Base-by-base conservation (phyloP, 2,329 filamentous ascomycete species). In the Paecilomyces formosus region DNA sequence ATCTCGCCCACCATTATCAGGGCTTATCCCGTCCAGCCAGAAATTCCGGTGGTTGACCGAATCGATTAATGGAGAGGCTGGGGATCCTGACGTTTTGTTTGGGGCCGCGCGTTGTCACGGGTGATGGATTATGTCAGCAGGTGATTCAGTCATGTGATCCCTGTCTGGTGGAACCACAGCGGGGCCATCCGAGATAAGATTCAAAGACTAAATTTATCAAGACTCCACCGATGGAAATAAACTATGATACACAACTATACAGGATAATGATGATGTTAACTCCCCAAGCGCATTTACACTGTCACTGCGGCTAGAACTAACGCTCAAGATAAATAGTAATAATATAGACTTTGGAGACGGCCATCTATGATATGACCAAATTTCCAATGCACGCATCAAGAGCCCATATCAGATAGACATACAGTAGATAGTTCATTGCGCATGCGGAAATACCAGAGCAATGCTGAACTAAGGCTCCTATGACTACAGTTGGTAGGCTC, bases 21-120 rank as follows among this genome's bases (percentile, higher is more conserved):
- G 50, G 50, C 22, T 28, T 13, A 45, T 45, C 26, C 50, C 22
- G 11, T 28, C 50, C 21, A 15, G 22, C 5, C 31, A 39, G 35
- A 54, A 74, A 74, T 62, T 69, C 66, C 59, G 71, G 72, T 71
- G 72, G 72, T 73, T 74, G 72, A 61, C 28, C 58, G 51, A 61
- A 60, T 57, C 31, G 68, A 67, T 63, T 58, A 63, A 63, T 61
- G 53, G 60, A 60, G 68, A 72, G 72, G 72, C 70, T 73, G 71
- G 72, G 71, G 59, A 62, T 9, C 11, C n/a, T 62, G 60, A 60
- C 66, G 66, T 22, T 65, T 67, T 71, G 68, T 62, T 57, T 56
- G 56, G 31, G 24, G 45, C 58, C 61, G 60, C 55, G 55, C 60
- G 64, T 69, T 64, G 61, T 63, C 63, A 61, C 58, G 57, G 68